Evolutionary conservation across 2,329 filamentous ascomycete genomes (phyloP), one percentile per base, ranked within the genome.

Genomic region (Emergomyces orientalis): DNA sequence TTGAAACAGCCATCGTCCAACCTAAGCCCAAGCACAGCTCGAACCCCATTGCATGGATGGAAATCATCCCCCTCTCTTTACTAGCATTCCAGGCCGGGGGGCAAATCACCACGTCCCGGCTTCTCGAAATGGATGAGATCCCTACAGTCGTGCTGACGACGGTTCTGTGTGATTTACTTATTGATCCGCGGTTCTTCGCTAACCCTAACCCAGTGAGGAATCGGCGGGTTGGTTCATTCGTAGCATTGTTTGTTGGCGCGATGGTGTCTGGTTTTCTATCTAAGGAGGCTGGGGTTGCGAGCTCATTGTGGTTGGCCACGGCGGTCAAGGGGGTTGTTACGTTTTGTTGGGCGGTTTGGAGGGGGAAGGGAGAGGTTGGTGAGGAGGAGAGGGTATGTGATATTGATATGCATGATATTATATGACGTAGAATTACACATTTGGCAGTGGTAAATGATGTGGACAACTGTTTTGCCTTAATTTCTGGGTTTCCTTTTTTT

Each of bases 101-200:
- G 0, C 76, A 78, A 63, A 76, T 78, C 27, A 70, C 71, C 14
- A 69, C 75, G 0, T 76, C 74, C 1, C 71, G 76, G 0, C 67
- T 76, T 7, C 67, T 78, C 7, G 67, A 67, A 1, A 67, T 74
- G 19, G 71, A 77, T 43, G 76, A 78, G 63, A 71, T 78, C 25
- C 76, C 76, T 0, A 78, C 76, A 0, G 72, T 78, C 2, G 76
- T 78, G 7, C 67, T 78, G 14, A 78, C 76, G 0, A 74, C 74
- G 1, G 64, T 77, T 3, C 69, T 76, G 8, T 75, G 73, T 62
- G 76, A 78, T 63, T 67, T 78, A 8, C 67, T 76, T 8, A 70
- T 74, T 14, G 76, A 78, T 59, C 69, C 68, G 17, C 68, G 70
- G 8, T 56, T 76, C 25, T 64, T 68, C 11, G 55, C 39, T 3